These are phyloP conservation scores for Mycena epipterygia DNA, from an alignment of 768 basidiomycete genomes.

Conservation along the genomic window DNA sequence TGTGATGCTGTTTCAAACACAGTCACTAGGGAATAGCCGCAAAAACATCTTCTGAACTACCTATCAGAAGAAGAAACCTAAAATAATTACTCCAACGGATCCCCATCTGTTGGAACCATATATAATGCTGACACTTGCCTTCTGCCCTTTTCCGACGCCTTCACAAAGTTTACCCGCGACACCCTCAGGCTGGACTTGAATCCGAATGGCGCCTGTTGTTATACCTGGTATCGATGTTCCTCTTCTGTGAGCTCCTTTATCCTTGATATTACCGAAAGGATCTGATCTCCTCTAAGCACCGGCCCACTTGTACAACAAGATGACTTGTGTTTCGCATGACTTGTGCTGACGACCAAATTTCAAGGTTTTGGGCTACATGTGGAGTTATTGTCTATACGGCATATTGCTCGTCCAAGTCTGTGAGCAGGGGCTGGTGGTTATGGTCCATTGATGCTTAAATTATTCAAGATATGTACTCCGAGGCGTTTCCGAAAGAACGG, in stretches of 20 bases:
- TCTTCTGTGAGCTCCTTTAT: background rate
- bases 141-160: no score
- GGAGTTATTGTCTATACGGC: slow-evolving; percentile 26
- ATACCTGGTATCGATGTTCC: background rate
- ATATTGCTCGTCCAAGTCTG: slow-evolving; percentile 26
- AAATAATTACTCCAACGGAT: no score
- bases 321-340: background rate
- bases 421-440: background rate
- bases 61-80: no score
- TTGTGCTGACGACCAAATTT: no score
- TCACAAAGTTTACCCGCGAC: no score
- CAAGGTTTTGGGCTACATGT: slow-evolving; percentile 34
- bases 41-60: no score
- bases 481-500: slow-evolving; percentile 22
- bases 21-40: no score
- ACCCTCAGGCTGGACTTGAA: no score
- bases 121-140: no score
- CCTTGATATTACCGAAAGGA: background rate
- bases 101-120: no score
- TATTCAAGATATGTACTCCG: slow-evolving; percentile 24
- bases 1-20: no score
- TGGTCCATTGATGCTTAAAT: background rate
- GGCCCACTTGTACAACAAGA: slow-evolving; percentile 14
- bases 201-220: background rate
- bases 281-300: background rate